Percentiles rank a stretch among this genome's conserved stretches.
Conservation (phyloP, 306 rosid species). For the Castanopsis chinensis region DNA sequence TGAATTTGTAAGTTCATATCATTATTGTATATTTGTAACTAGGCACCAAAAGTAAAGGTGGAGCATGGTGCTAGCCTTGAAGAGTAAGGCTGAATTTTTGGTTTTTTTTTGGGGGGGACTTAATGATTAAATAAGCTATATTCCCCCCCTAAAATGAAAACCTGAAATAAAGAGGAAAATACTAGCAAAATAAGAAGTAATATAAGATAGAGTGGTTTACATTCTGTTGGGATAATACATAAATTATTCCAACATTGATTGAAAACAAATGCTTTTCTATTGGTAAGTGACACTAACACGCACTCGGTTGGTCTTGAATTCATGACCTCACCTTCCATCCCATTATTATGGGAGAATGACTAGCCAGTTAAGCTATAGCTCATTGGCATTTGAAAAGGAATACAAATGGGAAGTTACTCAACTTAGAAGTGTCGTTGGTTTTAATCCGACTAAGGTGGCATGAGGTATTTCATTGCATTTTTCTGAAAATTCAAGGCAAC, state of each 20-base stretch:
- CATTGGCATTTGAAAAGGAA: not conserved
- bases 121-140: not conserved
- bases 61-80: constrained; percentile 4
- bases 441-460: not conserved
- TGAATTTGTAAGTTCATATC: constrained; percentile 69
- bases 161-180: not conserved
- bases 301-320: no score
- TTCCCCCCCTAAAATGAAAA: not conserved
- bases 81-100: not conserved
- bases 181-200: not conserved
- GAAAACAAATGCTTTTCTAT: no score
- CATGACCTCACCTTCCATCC: no score
- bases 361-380: no score
- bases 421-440: not conserved
- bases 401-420: not conserved
- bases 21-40: not conserved
- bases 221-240: not conserved
- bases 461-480: not conserved
- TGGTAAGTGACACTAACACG: no score
- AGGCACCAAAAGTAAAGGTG: constrained; percentile 10
- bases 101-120: not conserved
- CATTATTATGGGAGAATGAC: no score
- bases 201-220: not conserved
- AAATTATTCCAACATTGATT: not conserved
- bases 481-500: not conserved